These are phyloP conservation scores for Fomitopsis pinicola DNA, from an alignment of 1,284 basidiomycete genomes.

Conservation along the genomic window DNA sequence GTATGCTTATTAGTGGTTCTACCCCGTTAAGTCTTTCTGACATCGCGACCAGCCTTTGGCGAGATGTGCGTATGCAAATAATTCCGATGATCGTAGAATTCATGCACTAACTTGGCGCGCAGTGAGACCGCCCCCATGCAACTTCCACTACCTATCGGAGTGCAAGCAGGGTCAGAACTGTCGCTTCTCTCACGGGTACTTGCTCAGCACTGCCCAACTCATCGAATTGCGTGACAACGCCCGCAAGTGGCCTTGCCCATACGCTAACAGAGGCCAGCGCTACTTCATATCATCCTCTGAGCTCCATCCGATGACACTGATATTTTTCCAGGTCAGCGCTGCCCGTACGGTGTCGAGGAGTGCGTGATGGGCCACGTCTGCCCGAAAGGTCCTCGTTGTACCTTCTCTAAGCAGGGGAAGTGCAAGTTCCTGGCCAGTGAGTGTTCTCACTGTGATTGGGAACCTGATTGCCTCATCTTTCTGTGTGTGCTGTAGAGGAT, in stretches of 20 bases:
- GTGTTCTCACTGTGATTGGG: conserved; percentile 8
- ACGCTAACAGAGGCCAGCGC: conserved; percentile 28
- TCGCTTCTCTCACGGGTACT: conserved; percentile 37
- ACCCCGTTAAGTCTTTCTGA: neutral
- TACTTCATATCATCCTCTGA: neutral
- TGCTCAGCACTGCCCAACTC: conserved; percentile 29
- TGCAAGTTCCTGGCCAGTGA: conserved; percentile 34
- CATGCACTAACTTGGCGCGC: neutral
- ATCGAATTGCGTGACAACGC: conserved; percentile 32
- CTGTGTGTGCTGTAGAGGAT: conserved; percentile 7
- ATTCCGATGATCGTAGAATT: neutral
- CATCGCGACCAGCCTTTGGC: conserved; percentile 24
- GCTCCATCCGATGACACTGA: neutral
- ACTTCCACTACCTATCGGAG: conserved; percentile 35
- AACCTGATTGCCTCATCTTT: neutral
- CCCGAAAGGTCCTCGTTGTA: conserved; percentile 30
- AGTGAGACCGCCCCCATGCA: conserved; percentile 39
- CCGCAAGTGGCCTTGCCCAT: conserved; percentile 37
- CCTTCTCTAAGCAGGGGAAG: conserved; percentile 27
- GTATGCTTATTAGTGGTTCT: neutral
- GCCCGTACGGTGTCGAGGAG: conserved; percentile 24
- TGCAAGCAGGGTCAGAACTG: conserved; percentile 34
- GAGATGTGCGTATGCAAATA: conserved; percentile 24
- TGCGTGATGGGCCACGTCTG: conserved; percentile 32
- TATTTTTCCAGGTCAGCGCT: conserved; percentile 22